These are phyloP conservation scores for Lagerstroemia fauriei DNA, from an alignment of 441 rosid genomes.

Conservation along the genomic window DNA sequence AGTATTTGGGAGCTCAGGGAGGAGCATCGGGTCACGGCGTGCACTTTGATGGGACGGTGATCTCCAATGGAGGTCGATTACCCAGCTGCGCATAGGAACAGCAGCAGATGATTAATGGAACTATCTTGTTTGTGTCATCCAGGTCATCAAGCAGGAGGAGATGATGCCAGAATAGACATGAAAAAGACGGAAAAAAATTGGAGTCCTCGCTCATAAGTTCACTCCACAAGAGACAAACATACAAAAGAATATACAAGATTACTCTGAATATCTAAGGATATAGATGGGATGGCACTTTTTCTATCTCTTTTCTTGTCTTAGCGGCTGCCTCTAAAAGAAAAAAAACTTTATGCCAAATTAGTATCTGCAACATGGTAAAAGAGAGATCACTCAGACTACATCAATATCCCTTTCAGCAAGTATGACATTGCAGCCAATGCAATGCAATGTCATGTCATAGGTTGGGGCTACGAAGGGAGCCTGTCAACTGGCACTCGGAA, in stretches of 20 bases:
- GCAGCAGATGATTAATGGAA: no score
- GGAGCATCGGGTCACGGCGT: constrained; percentile 95
- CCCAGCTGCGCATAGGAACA: constrained; percentile 59
- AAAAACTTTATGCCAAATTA: neutral
- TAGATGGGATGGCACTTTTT: neutral
- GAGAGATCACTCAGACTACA: neutral
- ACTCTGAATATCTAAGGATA: neutral
- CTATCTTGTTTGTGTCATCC: neutral
- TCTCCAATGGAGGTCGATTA: constrained; percentile 82
- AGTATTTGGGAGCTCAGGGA: constrained; percentile 67
- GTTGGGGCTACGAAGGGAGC: no score
- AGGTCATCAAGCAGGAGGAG: neutral
- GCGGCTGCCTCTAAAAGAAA: neutral
- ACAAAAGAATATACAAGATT: neutral
- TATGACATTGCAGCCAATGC: no score
- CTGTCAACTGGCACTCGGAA: no score
- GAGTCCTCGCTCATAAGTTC: neutral
- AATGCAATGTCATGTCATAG: no score
- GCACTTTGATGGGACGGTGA: constrained; percentile 76
- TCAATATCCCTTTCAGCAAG: no score
- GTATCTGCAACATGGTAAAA: neutral
- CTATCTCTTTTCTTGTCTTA: neutral
- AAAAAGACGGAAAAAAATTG: neutral
- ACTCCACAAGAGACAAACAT: neutral
- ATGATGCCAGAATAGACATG: neutral